Evolutionary conservation across 1,284 basidiomycete species (phyloP).

Genomic region (Fomes fomentarius): DNA sequence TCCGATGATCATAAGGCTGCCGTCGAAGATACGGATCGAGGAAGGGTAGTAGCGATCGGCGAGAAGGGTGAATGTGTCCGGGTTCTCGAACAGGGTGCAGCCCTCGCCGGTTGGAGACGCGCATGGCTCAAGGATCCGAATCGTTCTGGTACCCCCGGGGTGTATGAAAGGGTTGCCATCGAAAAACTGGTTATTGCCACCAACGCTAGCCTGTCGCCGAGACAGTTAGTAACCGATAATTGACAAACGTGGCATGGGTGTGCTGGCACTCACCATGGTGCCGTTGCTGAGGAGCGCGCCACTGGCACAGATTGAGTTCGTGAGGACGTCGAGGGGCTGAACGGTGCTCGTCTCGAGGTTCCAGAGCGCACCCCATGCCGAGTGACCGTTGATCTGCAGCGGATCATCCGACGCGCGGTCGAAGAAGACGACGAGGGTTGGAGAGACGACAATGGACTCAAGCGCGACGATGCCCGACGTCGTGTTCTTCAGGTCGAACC

Average conservation of each 20-base stretch:
- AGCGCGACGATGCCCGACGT: slow-evolving; percentile 51
- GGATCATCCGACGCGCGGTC: slow-evolving; percentile 55
- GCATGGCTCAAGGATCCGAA: slow-evolving; percentile 44
- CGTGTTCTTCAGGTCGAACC: slow-evolving; percentile 37
- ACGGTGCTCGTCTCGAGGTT: slow-evolving; percentile 46
- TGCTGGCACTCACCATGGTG: slow-evolving; percentile 41
- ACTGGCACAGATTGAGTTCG: slow-evolving; percentile 74
- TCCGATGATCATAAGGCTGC: slow-evolving; percentile 46
- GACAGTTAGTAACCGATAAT: slow-evolving; percentile 5
- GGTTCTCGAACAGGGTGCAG: slow-evolving; percentile 46
- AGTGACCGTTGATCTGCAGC: slow-evolving; percentile 58
- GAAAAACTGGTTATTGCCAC: slow-evolving; percentile 46
- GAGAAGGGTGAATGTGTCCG: slow-evolving; percentile 38
- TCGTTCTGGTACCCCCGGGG: slow-evolving; percentile 28
- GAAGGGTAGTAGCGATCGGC: slow-evolving; percentile 47
- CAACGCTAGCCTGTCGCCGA: slow-evolving; percentile 42
- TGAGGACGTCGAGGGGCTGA: slow-evolving; percentile 60
- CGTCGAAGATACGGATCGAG: slow-evolving; percentile 46
- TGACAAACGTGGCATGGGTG: no score
- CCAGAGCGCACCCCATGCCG: slow-evolving; percentile 67
- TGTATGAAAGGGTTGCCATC: slow-evolving; percentile 35
- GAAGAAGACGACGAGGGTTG: slow-evolving; percentile 47
- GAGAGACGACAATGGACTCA: slow-evolving; percentile 50
- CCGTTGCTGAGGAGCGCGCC: slow-evolving; percentile 54
- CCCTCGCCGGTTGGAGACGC: slow-evolving; percentile 38